Evolutionary conservation across 257 asterid genomes (phyloP).

Genomic region (Scutellaria barbata): DNA sequence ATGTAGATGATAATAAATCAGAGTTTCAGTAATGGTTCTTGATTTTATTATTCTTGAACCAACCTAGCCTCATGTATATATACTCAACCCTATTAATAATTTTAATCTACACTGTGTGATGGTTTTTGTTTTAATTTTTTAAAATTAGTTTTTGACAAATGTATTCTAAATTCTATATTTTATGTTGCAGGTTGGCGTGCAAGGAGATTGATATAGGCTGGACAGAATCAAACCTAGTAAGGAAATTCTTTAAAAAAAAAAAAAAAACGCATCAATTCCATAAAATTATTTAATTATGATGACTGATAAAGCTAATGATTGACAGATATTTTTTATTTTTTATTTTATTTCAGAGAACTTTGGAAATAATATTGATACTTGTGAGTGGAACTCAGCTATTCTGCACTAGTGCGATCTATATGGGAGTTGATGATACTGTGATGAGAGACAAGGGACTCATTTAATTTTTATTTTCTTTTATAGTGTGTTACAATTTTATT

Average conservation of each 20-base stretch:
- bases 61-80: no score
- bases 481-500: no score
- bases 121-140: no score
- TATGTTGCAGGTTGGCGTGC: conserved; percentile 75
- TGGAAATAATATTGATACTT: conserved; percentile 75
- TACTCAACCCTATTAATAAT: no score
- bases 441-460: conserved; percentile 14
- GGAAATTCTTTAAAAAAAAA: background rate
- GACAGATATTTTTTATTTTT: background rate
- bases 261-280: background rate
- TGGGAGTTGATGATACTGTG: conserved; percentile 46
- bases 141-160: no score
- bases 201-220: conserved; percentile 87
- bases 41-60: no score
- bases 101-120: no score
- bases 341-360: conserved; percentile 57
- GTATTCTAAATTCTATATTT: no score
- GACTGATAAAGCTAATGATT: background rate
- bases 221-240: conserved; percentile 74
- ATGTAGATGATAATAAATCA: no score
- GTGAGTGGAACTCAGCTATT: conserved; percentile 77
- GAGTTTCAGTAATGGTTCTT: no score
- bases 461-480: background rate
- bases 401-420: conserved; percentile 69
- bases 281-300: background rate